Base-by-base conservation (phyloP, 306 rosid genomes). In the Dicorynia guianensis region DNA sequence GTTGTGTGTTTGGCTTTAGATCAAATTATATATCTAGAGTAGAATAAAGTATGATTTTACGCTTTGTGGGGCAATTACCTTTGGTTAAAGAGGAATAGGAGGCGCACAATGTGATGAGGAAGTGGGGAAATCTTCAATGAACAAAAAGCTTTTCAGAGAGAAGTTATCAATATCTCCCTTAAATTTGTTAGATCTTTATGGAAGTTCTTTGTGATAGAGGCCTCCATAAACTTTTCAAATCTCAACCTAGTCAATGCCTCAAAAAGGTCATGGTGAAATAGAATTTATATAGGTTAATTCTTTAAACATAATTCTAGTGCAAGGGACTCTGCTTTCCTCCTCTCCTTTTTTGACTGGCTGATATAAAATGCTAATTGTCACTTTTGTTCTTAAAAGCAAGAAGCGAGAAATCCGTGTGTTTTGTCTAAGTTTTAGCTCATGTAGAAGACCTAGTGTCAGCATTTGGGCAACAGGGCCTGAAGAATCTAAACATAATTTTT, bases 1-100 rank as follows among this genome's bases (percentile, higher is more conserved):
- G 36, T 78, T 53, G 5, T 60, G 48, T 53, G 36, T n/a, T 72
- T 76, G 72, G 63, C 56, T 67, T 67, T 66, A 52, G 20, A 68
- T 17, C 39, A 12, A 48, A 34, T n/a, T 64, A 46, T 60, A 72
- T 50, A 72, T 44, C 7, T 11, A 14, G 64, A 48, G 46, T 7
- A 5, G 10, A 35, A 60, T 60, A 46, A 33, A 17, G 38, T 55
- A 10, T 47, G 71, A 35, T 14, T 20, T 25, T 25, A 25, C 30
- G 30, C 30, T 25, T 25, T 25, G 30, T 25, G 30, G 30, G 30
- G 1, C 30, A 25, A 1, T 25, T 25, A 25, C 30, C 2, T 49
- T n/a, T 49, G 4, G 19, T n/a, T 8, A 49, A 49, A 13, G 2
- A 19, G 63, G 46, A 63, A 19, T 38, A 49, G 43, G 40, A 61